phyloP scores from a whole-genome alignment of 768 basidiomycete species.

The Auricularia auricula-judae region DNA sequence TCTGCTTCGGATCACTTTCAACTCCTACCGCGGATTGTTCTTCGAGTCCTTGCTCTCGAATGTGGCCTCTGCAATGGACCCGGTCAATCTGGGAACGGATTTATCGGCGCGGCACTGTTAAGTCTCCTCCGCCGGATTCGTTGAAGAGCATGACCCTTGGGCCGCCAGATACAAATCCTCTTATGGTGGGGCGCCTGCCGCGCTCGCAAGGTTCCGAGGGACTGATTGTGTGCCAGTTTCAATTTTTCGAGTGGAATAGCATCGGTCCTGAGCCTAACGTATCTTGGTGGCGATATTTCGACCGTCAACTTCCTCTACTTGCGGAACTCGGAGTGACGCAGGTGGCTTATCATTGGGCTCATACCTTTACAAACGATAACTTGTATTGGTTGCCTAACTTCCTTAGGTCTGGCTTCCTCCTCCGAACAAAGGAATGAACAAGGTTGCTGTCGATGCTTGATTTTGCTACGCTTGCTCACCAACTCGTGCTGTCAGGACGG shows the following conservation, averaged over 20 bases:
- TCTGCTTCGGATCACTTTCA: no score
- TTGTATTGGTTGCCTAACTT: neutral
- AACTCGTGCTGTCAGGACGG: conserved; percentile 34
- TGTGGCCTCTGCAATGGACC: neutral
- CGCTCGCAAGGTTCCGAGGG: neutral
- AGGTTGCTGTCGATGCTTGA: conserved; percentile 25
- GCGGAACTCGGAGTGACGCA: conserved; percentile 63
- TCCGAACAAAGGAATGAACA: conserved; percentile 63
- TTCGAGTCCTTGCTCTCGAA: neutral
- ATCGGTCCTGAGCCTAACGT: conserved; percentile 27
- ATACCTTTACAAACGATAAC: neutral
- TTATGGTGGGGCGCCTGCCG: conserved; percentile 43
- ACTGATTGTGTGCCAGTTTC: conserved; percentile 32
- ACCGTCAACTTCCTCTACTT: conserved; percentile 50
- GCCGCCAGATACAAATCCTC: conserved; percentile 30
- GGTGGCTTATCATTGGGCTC: neutral
- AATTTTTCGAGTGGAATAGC: conserved; percentile 81
- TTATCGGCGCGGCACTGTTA: neutral
- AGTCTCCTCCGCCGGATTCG: neutral
- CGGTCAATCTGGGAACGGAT: neutral
- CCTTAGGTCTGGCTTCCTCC: conserved; percentile 67
- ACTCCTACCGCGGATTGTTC: neutral
- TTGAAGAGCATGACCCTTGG: neutral
- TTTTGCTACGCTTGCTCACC: conserved; percentile 5
- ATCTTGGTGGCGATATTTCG: conserved; percentile 69